A percentile compares a stretch with the other conserved stretches of the same genome.
phyloP scores from a whole-genome alignment of 768 basidiomycete species.

The Termitomyces sp. region DNA sequence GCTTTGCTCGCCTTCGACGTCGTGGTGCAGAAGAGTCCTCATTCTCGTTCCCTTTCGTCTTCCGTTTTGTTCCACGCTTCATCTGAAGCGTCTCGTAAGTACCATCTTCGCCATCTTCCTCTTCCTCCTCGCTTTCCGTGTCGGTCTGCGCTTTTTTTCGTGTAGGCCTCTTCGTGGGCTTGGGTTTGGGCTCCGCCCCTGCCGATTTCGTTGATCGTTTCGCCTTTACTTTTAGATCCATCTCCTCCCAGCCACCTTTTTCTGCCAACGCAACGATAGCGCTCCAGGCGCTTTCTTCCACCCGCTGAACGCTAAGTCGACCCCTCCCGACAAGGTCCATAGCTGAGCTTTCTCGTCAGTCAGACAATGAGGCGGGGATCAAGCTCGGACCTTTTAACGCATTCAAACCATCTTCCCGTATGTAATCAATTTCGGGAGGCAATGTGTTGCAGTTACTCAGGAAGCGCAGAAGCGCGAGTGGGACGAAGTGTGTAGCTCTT shows the following conservation, averaged over 20 bases:
- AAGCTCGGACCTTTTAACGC: slow-evolving; percentile 56
- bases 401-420: slow-evolving; percentile 55
- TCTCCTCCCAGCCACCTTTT: slow-evolving; percentile 74
- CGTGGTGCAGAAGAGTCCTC: not conserved
- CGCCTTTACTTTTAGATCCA: slow-evolving; percentile 34
- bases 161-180: slow-evolving; percentile 12
- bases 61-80: slow-evolving; percentile 12
- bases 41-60: slow-evolving; percentile 3
- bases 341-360: slow-evolving; percentile 28
- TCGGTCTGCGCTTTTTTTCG: slow-evolving; percentile 16
- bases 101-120: slow-evolving; percentile 11
- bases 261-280: slow-evolving; percentile 58
- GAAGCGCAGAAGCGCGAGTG: slow-evolving; percentile 68
- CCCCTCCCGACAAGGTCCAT: slow-evolving; percentile 84
- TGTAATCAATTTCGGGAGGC: slow-evolving; percentile 61
- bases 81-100: slow-evolving; percentile 10
- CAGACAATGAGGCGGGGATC: not conserved
- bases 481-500: slow-evolving; percentile 70
- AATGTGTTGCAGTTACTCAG: slow-evolving; percentile 45
- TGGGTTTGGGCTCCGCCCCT: slow-evolving; percentile 15
- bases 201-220: slow-evolving; percentile 16
- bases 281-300: slow-evolving; percentile 61
- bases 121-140: slow-evolving; percentile 15
- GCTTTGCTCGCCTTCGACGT: slow-evolving; percentile 5
- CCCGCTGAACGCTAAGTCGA: slow-evolving; percentile 84